Evolutionary conservation across 768 basidiomycete species (phyloP), one percentile per base, ranked within the genome.

Genomic region (Rhizopogon roseolus): DNA sequence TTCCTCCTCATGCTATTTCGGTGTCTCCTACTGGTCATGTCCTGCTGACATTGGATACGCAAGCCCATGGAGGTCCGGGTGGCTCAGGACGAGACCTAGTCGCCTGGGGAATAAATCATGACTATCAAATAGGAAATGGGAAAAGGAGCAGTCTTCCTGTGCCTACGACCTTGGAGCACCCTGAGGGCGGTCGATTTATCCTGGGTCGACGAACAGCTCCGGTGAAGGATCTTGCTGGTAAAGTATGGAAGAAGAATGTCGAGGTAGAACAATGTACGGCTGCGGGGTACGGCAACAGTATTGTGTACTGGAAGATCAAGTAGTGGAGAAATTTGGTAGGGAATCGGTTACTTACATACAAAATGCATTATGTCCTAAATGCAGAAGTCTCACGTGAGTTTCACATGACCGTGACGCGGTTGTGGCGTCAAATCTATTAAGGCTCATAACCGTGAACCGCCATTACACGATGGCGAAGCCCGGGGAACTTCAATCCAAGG

Each of bases 1-100:
- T 95, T 46, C 67, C 67, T 41, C 86, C 87, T 4, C 72, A 81
- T 40, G 72, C 75, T 17, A 73, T 94, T 34, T 81, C 81, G 1
- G 77, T 93, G 41, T 87, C 88, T 13, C 80, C 84, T 0, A 85
- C 81, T 1, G 86, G 90, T 0, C 93, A 95, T 67, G 80, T 89
- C 48, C 73, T 93, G 27, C 75, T 86, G 41, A 81, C 88, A 8
- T 71, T 96, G 42, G 82, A 91, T 56, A 88, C 89, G 7, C 65
- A 73, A 37, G 54, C 66, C 28, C 73, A 73, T 14, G 77, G 79
- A 4, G 78, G 73, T 4, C 72, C 74, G 10, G 78, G 79, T 39
- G 78, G 76, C 13, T 64, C 64, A 1, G 84, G 86, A 2, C 77
- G 81, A 49, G 90, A 92, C 66, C 69, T 92, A 37, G 66, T 86